Evolutionary conservation across 108 stramenopile species (phyloP).

Genomic region (Pseudonitzschia pungens): DNA sequence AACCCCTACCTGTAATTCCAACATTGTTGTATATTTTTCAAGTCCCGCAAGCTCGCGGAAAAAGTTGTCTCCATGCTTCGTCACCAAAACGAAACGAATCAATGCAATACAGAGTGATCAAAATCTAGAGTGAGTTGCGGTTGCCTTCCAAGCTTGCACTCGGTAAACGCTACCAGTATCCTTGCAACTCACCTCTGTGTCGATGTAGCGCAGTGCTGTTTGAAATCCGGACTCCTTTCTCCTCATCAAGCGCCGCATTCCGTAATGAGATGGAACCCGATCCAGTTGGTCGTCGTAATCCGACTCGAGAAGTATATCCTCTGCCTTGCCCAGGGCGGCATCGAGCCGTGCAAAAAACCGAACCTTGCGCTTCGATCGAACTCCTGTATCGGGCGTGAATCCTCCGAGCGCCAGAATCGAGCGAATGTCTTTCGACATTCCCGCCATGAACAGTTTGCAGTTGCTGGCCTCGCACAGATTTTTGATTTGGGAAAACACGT

Average conservation of each 20-base stretch:
- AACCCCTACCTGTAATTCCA: constrained; percentile 37
- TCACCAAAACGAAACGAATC: background rate
- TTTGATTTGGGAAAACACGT: constrained; percentile 59
- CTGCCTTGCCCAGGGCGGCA: constrained; percentile 65
- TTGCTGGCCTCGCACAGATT: constrained; percentile 40
- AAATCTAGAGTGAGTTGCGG: background rate
- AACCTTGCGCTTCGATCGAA: constrained; percentile 32
- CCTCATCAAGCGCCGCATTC: background rate
- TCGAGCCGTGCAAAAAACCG: constrained; percentile 59
- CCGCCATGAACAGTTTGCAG: constrained; percentile 59
- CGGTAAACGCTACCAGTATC: no score
- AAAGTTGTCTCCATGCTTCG: constrained; percentile 40
- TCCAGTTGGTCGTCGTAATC: constrained; percentile 31
- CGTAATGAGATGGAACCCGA: background rate
- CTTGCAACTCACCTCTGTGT: constrained; percentile 2
- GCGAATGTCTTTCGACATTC: constrained; percentile 43
- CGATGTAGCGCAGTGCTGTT: constrained; percentile 12
- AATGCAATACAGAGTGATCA: background rate
- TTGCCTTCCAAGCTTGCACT: background rate
- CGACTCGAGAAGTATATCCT: constrained; percentile 58
- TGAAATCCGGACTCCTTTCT: constrained; percentile 8
- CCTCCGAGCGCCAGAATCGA: constrained; percentile 45
- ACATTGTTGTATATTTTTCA: constrained; percentile 41
- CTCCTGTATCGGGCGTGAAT: constrained; percentile 35
- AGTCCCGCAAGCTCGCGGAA: constrained; percentile 37